Conservation (phyloP, 2,329 filamentous ascomycete species). For the Pseudogymnoascus sp. region DNA sequence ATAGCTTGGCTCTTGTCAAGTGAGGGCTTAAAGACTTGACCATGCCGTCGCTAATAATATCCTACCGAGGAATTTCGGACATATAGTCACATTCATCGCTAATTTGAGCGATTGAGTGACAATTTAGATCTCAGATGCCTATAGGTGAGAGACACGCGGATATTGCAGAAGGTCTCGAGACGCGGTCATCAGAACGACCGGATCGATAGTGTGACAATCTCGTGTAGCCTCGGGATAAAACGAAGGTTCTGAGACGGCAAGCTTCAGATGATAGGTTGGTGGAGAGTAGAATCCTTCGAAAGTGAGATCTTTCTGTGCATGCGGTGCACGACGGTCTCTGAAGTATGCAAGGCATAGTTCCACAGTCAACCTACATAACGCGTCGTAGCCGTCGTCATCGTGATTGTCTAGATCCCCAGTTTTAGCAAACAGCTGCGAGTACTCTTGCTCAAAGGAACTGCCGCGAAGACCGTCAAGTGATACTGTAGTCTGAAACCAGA, state of each 20-base stretch:
- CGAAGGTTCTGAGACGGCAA: constrained; percentile 14
- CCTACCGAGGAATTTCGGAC: constrained; percentile 17
- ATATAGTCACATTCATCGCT: constrained; percentile 6
- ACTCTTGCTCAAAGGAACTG: constrained; percentile 16
- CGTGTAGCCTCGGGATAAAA: constrained; percentile 16
- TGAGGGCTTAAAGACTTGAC: constrained; percentile 15
- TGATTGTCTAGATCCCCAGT: constrained; percentile 14
- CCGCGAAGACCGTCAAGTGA: constrained; percentile 15
- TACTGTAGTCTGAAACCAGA: constrained; percentile 16
- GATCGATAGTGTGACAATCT: constrained; percentile 17
- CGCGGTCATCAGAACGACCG: constrained; percentile 17
- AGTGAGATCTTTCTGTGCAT: constrained; percentile 17
- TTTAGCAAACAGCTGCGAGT: constrained; percentile 17
- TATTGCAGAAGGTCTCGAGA: constrained; percentile 16
- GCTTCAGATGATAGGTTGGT: constrained; percentile 18
- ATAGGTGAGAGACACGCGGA: constrained; percentile 13
- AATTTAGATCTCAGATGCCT: constrained; percentile 14
- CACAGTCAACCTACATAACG: constrained; percentile 17
- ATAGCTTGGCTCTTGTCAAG: constrained; percentile 17
- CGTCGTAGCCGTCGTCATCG: constrained; percentile 17
- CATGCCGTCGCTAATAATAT: constrained; percentile 14
- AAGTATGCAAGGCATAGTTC: constrained; percentile 19
- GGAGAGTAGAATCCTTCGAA: constrained; percentile 17
- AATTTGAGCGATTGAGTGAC: constrained; percentile 9
- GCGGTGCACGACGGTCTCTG: constrained; percentile 13